phyloP scores from a whole-genome alignment of 768 basidiomycete species.

The Mycena sanguinolenta region DNA sequence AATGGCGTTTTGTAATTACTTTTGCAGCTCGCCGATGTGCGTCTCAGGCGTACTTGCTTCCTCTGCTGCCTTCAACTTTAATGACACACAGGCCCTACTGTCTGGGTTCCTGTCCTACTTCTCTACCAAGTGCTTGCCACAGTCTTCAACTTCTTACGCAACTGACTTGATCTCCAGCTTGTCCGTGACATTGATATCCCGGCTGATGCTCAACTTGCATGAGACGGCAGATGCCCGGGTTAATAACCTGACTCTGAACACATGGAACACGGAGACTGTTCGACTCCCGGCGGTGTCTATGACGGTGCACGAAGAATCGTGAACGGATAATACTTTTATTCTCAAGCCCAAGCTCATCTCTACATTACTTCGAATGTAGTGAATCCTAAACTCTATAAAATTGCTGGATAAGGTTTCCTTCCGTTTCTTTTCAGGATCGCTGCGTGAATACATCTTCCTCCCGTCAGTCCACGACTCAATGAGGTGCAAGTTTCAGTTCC shows the following conservation, averaged over 20 bases:
- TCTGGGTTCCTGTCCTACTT: slow-evolving; percentile 27
- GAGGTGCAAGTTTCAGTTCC: no score
- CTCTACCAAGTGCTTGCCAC: slow-evolving; percentile 22
- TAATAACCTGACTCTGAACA: slow-evolving; percentile 18
- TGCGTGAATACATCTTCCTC: no score
- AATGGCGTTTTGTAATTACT: background rate
- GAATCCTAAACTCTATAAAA: no score
- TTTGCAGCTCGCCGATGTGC: slow-evolving; percentile 28
- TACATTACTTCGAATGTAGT: no score
- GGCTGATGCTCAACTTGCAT: slow-evolving; percentile 30
- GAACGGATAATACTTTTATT: slow-evolving; percentile 20
- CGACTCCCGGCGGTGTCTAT: slow-evolving; percentile 8
- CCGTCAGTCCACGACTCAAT: no score
- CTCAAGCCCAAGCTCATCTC: no score
- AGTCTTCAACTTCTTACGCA: slow-evolving; percentile 11
- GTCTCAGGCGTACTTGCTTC: slow-evolving; percentile 9
- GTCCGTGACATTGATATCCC: slow-evolving; percentile 24
- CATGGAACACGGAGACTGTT: slow-evolving; percentile 16
- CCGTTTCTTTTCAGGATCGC: no score
- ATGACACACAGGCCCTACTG: slow-evolving; percentile 23
- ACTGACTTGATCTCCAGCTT: slow-evolving; percentile 16
- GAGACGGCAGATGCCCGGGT: slow-evolving; percentile 21
- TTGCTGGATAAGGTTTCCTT: no score
- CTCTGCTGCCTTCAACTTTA: slow-evolving; percentile 15
- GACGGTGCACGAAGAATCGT: slow-evolving; percentile 20